Evolutionary conservation across 805 yeast species (phyloP).

Genomic region (Candida easanensis): DNA sequence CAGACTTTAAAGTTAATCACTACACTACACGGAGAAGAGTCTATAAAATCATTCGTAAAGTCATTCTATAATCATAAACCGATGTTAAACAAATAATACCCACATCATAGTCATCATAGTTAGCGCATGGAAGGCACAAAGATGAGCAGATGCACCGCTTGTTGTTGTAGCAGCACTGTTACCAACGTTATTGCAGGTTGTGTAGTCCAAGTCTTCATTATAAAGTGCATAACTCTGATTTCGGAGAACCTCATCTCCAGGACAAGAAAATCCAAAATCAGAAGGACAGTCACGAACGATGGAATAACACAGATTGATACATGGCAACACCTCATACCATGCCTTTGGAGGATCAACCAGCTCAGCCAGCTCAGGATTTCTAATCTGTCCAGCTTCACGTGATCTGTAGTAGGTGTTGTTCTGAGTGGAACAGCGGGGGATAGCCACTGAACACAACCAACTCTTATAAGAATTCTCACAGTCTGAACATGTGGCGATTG

Average conservation of each 20-base stretch:
- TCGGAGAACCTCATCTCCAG: slow-evolving; percentile 33
- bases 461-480: slow-evolving; percentile 70
- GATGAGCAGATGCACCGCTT: not conserved
- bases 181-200: slow-evolving; percentile 44
- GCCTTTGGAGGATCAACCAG: slow-evolving; percentile 49
- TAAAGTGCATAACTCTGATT: slow-evolving; percentile 30
- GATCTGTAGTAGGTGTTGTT: slow-evolving; percentile 41
- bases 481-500: slow-evolving; percentile 67
- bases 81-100: too few relatives aligned
- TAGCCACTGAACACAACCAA: slow-evolving; percentile 88
- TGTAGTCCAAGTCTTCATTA: slow-evolving; percentile 19
- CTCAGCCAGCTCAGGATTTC: slow-evolving; percentile 58
- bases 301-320: slow-evolving; percentile 74
- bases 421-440: slow-evolving; percentile 77
- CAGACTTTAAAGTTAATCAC: too few relatives aligned
- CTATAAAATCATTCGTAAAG: too few relatives aligned
- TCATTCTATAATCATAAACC: too few relatives aligned
- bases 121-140: not conserved
- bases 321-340: slow-evolving; percentile 84
- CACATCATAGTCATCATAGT: not conserved
- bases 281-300: slow-evolving; percentile 85
- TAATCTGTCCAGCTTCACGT: slow-evolving; percentile 48
- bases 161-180: slow-evolving; percentile 1
- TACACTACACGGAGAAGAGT: too few relatives aligned
- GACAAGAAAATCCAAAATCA: slow-evolving; percentile 73